These are phyloP conservation scores for Akebia trifoliata DNA, from an alignment of 164 flowering plant species.

Conservation along the genomic window DNA sequence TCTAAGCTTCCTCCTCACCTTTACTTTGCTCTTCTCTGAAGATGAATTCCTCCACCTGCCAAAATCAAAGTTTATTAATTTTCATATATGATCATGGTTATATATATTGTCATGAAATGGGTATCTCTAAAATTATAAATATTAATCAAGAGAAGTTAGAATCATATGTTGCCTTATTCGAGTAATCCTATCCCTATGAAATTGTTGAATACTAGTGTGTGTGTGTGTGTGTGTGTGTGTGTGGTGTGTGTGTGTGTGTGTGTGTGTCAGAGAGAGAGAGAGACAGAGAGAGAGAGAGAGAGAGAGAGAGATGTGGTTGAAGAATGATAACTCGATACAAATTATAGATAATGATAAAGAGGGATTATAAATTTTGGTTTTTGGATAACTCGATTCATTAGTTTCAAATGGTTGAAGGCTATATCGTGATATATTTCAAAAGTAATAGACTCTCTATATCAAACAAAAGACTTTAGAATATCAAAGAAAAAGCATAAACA, in stretches of 20 bases:
- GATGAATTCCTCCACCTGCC: slow-evolving; percentile 64
- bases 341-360: too few species aligned
- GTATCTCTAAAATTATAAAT: too few species aligned
- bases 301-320: background rate
- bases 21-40: slow-evolving; percentile 60
- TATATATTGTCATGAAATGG: background rate
- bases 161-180: too few species aligned
- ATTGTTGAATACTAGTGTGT: background rate
- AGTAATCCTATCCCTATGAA: background rate
- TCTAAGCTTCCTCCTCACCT: slow-evolving; percentile 78
- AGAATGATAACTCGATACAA: too few species aligned
- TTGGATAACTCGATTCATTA: too few species aligned
- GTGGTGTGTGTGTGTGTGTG: background rate
- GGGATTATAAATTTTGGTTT: too few species aligned
- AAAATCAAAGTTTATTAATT: background rate
- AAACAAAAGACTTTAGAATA: too few species aligned
- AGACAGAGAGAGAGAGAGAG: slow-evolving; percentile 13
- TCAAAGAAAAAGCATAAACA: too few species aligned
- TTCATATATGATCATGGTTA: background rate
- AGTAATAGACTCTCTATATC: too few species aligned
- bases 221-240: background rate
- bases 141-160: background rate
- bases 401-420: too few species aligned
- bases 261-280: slow-evolving; percentile 1
- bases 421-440: too few species aligned